Percentiles rank a stretch among this genome's conserved stretches.
phyloP scores from a whole-genome alignment of 495 filamentous ascomycete genomes.

The Penicillium angulare region DNA sequence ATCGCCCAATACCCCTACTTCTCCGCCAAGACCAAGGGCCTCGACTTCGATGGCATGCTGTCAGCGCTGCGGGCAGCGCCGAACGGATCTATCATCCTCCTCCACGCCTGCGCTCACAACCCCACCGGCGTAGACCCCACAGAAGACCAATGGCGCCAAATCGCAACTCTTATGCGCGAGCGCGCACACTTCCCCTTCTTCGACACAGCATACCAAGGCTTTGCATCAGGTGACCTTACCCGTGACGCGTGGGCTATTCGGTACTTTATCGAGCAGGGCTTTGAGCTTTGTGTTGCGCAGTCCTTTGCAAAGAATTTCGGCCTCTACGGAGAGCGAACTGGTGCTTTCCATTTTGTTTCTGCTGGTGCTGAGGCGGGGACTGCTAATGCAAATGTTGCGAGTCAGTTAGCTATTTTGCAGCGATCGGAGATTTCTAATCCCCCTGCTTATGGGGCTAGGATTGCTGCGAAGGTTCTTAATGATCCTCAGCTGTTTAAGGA shows the following conservation, averaged over 20 bases:
- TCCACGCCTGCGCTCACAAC: conserved; percentile 98
- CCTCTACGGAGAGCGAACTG: conserved; percentile 92
- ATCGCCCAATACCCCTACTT: conserved; percentile 93
- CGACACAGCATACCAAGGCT: conserved; percentile 97
- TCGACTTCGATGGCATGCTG: conserved; percentile 90
- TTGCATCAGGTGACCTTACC: conserved; percentile 85
- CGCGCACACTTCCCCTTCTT: conserved; percentile 97
- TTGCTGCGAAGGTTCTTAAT: conserved; percentile 82
- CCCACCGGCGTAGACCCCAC: conserved; percentile 97
- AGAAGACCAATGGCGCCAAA: conserved; percentile 87
- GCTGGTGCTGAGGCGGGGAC: conserved; percentile 62
- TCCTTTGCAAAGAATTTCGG: conserved; percentile 99
- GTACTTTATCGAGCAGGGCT: conserved; percentile 90
- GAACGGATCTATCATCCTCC: conserved; percentile 76
- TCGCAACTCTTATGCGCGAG: conserved; percentile 69
- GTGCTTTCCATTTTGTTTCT: conserved; percentile 94
- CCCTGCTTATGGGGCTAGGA: conserved; percentile 87
- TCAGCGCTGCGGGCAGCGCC: conserved; percentile 64
- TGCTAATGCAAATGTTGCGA: conserved; percentile 64
- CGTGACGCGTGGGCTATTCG: conserved; percentile 87
- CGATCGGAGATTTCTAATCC: conserved; percentile 97
- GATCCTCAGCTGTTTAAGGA: conserved; percentile 78
- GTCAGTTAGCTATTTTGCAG: conserved; percentile 91
- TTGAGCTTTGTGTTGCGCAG: conserved; percentile 94
- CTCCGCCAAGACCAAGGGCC: conserved; percentile 75